Base-by-base conservation (phyloP, 192 early-diverging fungal species). In the Irineochytrium annulatum region DNA sequence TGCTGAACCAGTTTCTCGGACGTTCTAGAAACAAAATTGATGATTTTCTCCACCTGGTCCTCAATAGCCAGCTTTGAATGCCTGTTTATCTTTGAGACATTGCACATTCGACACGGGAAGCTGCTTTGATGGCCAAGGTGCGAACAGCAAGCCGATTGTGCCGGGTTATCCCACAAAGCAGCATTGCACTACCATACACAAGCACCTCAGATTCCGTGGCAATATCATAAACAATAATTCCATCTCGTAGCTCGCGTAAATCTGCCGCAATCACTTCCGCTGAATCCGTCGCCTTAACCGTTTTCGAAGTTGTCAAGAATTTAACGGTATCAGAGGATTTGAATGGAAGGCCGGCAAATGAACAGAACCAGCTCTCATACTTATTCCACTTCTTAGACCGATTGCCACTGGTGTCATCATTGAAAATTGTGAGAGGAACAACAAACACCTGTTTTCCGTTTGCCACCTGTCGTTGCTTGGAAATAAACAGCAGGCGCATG, bases 381-480 rank as follows among this genome's bases (percentile, higher is more conserved):
- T 31, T 28, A 34, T 69, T 69, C 62, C 61, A 69, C 43, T 67
- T 67, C 32, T 69, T 69, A 17, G 68, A 69, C 17, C 28, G 16
- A 52, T 69, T 69, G 11, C 68, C 68, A 17, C 39, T 46, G 17
- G 35, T 54, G 28, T 69, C 62, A 52, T 69, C 61, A 46, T 30
- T 39, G 29, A 46, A 65, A 6, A 69, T 32, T 5, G 57, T 52
- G 43, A 69, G n/a, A 16, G 68, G 68, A 1, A 45, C 48, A 22
- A 24, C 5, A 14, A 67, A 22, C 3, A 69, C 62, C 20, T 31
- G 13, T 17, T 22, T 16, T 4, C 68, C 37, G 37, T 41, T 41
- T n/a, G n/a, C n/a, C n/a, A n/a, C n/a, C n/a, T n/a, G n/a, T n/a
- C n/a, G n/a, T n/a, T n/a, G n/a, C n/a, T n/a, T n/a, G n/a, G n/a